Percentiles rank a stretch among this genome's conserved stretches.
Conservation (phyloP, 345 rosid species). For the Eucalyptus melliodora region DNA sequence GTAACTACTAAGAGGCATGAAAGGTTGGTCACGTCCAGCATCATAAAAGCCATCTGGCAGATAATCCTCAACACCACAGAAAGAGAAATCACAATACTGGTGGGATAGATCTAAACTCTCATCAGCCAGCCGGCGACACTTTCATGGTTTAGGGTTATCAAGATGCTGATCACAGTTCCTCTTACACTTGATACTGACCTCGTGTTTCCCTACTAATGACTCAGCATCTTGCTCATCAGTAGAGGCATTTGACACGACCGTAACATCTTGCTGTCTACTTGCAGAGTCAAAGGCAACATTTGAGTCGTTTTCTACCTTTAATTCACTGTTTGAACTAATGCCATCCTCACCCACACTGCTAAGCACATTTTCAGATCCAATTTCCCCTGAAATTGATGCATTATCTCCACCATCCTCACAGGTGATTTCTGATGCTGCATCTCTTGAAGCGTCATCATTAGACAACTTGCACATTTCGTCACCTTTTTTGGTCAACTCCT, state of each 20-base stretch:
- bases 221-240: constrained; percentile 29
- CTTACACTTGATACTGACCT: constrained; percentile 33
- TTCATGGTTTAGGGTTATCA: constrained; percentile 87
- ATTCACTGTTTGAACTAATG: constrained; percentile 11
- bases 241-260: constrained; percentile 15
- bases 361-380: constrained; percentile 17
- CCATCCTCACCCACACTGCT: constrained; percentile 25
- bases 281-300: constrained; percentile 7
- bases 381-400: constrained; percentile 14
- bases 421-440: constrained; percentile 16
- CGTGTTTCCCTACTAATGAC: constrained; percentile 24
- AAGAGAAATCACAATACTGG: constrained; percentile 60
- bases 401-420: constrained; percentile 31
- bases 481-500: constrained; percentile 16
- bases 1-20: constrained; percentile 48
- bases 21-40: constrained; percentile 93
- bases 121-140: constrained; percentile 34
- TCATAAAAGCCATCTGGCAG: constrained; percentile 94
- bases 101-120: constrained; percentile 28
- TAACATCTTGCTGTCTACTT: constrained; percentile 11
- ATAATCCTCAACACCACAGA: constrained; percentile 62
- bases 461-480: constrained; percentile 12
- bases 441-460: constrained; percentile 8
- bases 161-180: constrained; percentile 62
- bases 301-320: constrained; percentile 11